These are phyloP conservation scores for Fusarium gaditjirri DNA, from an alignment of 2,329 filamentous ascomycete genomes.

Conservation along the genomic window DNA sequence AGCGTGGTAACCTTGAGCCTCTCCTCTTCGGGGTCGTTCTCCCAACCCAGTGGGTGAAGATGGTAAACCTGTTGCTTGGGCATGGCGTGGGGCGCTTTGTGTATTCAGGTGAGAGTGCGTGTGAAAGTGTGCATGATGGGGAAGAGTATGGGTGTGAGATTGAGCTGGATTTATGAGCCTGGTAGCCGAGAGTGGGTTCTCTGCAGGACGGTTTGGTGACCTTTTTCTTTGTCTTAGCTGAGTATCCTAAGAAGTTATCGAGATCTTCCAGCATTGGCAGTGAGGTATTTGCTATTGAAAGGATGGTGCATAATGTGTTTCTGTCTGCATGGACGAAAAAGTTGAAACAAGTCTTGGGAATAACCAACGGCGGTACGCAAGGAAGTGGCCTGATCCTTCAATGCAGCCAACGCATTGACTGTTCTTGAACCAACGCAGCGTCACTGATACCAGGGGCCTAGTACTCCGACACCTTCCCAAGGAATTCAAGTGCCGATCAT, in stretches of 20 bases:
- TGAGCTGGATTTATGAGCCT: neutral
- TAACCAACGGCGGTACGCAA: too few relatives aligned
- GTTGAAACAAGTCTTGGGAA: too few relatives aligned
- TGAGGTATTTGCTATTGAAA: too few relatives aligned
- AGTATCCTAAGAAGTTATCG: neutral
- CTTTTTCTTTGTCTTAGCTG: neutral
- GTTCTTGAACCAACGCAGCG: neutral
- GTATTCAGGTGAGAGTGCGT: neutral
- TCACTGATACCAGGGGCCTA: neutral
- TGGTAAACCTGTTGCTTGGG: slow-evolving; percentile 43
- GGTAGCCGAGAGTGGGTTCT: neutral
- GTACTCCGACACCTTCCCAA: neutral
- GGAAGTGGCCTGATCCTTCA: neutral
- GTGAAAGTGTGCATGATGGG: neutral
- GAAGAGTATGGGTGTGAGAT: neutral
- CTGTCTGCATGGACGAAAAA: neutral
- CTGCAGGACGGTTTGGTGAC: neutral
- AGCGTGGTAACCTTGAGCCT: slow-evolving; percentile 51
- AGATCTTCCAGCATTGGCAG: neutral
- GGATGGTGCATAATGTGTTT: too few relatives aligned
- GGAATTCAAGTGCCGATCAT: neutral
- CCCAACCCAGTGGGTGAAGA: slow-evolving; percentile 47
- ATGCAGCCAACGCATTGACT: neutral
- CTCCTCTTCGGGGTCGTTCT: slow-evolving; percentile 26
- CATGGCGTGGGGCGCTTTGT: slow-evolving; percentile 32